phyloP scores from a whole-genome alignment of 768 basidiomycete species.

The Psilocybe sp. region DNA sequence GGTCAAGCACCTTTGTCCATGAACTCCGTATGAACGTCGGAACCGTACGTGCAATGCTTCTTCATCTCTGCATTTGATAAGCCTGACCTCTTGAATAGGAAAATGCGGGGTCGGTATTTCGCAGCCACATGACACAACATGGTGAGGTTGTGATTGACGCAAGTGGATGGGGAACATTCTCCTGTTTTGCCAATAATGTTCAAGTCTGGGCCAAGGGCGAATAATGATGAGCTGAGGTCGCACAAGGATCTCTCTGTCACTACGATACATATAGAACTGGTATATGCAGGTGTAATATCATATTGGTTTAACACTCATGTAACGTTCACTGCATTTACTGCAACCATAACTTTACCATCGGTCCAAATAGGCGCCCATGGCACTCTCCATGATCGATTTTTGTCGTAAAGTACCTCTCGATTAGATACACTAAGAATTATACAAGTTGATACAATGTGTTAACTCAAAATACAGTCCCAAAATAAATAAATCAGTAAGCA shows the following conservation, averaged over 20 bases:
- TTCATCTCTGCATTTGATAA: background rate
- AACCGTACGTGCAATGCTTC: slow-evolving; percentile 36
- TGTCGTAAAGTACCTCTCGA: background rate
- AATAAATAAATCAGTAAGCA: slow-evolving; percentile 6
- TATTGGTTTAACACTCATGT: too few relatives aligned
- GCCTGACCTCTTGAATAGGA: slow-evolving; percentile 16
- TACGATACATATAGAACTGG: too few relatives aligned
- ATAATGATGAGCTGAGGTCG: slow-evolving; percentile 2
- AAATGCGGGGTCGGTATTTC: slow-evolving; percentile 39
- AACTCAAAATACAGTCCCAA: background rate
- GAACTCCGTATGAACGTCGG: slow-evolving; percentile 69
- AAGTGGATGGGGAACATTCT: slow-evolving; percentile 67
- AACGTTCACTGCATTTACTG: too few relatives aligned
- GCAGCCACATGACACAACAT: slow-evolving; percentile 45
- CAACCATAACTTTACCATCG: too few relatives aligned
- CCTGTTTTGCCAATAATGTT: slow-evolving; percentile 51
- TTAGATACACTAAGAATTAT: background rate
- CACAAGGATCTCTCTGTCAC: too few relatives aligned
- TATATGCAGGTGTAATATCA: too few relatives aligned
- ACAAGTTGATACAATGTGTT: background rate
- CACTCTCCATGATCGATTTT: too few relatives aligned
- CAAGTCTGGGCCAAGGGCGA: slow-evolving; percentile 54
- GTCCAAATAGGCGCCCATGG: too few relatives aligned
- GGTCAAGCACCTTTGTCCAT: slow-evolving; percentile 33
- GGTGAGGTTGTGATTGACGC: slow-evolving; percentile 42